phyloP scores from a whole-genome alignment of 805 yeast genomes.

The Lipomyces spencermartinsiae region DNA sequence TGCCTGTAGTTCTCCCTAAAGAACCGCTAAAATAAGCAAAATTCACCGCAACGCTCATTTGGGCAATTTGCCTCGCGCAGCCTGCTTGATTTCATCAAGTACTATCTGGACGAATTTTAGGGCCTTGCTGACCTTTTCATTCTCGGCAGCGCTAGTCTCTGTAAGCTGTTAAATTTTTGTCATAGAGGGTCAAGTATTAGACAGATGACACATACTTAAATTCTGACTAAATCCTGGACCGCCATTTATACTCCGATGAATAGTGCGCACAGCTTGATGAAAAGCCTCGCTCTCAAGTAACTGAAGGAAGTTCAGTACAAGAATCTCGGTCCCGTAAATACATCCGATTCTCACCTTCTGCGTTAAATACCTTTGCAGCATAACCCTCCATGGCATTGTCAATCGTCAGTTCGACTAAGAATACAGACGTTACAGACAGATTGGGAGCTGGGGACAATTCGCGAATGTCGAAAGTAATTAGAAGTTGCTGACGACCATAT shows the following conservation, averaged over 20 bases:
- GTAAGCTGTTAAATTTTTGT: neutral
- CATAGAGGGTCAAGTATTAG: neutral
- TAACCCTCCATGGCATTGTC: conserved; percentile 28
- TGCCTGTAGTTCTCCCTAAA: neutral
- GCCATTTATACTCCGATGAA: conserved; percentile 26
- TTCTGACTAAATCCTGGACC: conserved; percentile 17
- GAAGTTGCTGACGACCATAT: neutral
- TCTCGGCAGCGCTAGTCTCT: conserved; percentile 17
- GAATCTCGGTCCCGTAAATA: neutral
- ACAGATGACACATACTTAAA: conserved; percentile 13
- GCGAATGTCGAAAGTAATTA: neutral
- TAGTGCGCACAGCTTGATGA: conserved; percentile 25
- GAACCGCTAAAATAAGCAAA: neutral
- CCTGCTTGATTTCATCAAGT: conserved; percentile 31
- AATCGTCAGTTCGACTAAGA: neutral
- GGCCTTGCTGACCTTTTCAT: conserved; percentile 23
- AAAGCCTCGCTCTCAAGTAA: conserved; percentile 29
- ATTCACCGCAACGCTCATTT: neutral
- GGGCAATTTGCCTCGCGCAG: conserved; percentile 23
- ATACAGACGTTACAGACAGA: neutral
- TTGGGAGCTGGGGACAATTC: neutral
- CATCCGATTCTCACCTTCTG: conserved; percentile 16
- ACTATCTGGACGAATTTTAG: conserved; percentile 21
- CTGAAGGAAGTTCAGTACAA: conserved; percentile 2
- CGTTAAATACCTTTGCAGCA: conserved; percentile 19